Evolutionary conservation across 2,329 filamentous ascomycete genomes (phyloP).

Genomic region (Alternaria sp.): DNA sequence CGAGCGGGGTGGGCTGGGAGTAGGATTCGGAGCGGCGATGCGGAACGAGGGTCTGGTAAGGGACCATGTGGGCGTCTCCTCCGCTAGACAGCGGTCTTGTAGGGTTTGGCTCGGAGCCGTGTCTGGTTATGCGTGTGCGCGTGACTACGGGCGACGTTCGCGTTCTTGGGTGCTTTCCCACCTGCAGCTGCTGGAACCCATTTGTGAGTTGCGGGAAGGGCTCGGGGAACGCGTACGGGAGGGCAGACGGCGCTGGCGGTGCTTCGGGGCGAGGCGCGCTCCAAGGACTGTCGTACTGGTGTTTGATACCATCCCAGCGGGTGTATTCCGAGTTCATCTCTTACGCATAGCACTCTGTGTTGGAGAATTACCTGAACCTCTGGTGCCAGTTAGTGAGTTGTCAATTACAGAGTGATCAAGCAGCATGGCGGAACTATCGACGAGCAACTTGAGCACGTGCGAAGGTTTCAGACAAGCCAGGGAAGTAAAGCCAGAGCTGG

Average conservation of each 20-base stretch:
- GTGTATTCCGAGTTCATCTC: slow-evolving; percentile 48
- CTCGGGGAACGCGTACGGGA: slow-evolving; percentile 39
- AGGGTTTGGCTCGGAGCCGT: slow-evolving; percentile 44
- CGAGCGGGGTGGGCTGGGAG: slow-evolving; percentile 46
- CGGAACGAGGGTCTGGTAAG: slow-evolving; percentile 32
- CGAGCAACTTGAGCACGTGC: slow-evolving; percentile 12
- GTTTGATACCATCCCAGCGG: slow-evolving; percentile 42
- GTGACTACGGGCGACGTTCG: slow-evolving; percentile 44
- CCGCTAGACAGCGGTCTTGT: slow-evolving; percentile 43
- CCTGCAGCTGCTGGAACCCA: slow-evolving; percentile 36
- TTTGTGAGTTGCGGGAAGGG: slow-evolving; percentile 30
- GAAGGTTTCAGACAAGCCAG: slow-evolving; percentile 6
- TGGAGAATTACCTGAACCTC: slow-evolving; percentile 26
- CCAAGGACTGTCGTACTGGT: slow-evolving; percentile 41
- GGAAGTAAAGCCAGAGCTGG: slow-evolving; percentile 12
- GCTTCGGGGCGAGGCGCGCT: slow-evolving; percentile 29
- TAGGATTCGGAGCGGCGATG: slow-evolving; percentile 44
- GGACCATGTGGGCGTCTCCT: slow-evolving; percentile 35
- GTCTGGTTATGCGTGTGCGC: slow-evolving; percentile 44
- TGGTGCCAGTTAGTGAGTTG: slow-evolving; percentile 34
- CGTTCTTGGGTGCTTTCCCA: slow-evolving; percentile 35
- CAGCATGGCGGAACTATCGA: slow-evolving; percentile 12
- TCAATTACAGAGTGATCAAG: slow-evolving; percentile 1
- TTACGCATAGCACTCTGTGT: slow-evolving; percentile 43
- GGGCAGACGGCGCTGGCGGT: slow-evolving; percentile 25